Percentiles rank a stretch among this genome's conserved stretches.
Evolutionary conservation across 2,329 filamentous ascomycete species (phyloP).

Genomic region (Colletotrichum falcatum): DNA sequence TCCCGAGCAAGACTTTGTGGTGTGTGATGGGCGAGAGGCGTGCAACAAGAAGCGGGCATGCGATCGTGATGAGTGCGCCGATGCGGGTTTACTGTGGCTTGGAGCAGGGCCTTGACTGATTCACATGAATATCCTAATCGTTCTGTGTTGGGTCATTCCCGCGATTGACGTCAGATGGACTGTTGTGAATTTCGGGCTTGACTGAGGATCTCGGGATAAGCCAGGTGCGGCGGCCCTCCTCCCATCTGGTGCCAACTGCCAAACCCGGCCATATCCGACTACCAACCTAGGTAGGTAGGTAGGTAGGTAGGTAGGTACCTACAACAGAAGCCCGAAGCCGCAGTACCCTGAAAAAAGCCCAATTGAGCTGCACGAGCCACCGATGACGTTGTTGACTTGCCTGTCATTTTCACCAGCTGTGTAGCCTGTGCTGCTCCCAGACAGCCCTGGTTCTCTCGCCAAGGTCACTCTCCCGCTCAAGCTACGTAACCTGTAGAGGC

Average conservation of each 20-base stretch:
- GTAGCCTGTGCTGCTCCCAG: conserved; percentile 20
- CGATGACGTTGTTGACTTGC: conserved; percentile 43
- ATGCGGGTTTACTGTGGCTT: background rate
- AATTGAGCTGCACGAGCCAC: conserved; percentile 38
- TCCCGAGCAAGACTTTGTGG: background rate
- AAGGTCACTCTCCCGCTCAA: conserved; percentile 15
- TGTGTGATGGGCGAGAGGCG: background rate
- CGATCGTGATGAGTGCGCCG: background rate
- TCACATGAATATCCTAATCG: background rate
- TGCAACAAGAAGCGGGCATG: background rate
- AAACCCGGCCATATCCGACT: background rate
- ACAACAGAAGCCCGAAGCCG: background rate
- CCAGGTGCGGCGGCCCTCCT: background rate
- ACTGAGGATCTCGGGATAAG: background rate
- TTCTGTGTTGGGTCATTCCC: conserved; percentile 10
- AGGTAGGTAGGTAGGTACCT: too few relatives aligned
- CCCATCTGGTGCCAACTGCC: conserved; percentile 28
- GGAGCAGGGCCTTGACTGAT: conserved; percentile 7
- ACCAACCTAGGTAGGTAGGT: too few relatives aligned
- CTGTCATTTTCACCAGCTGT: conserved; percentile 16
- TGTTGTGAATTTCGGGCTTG: conserved; percentile 1
- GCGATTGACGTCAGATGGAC: conserved; percentile 37
- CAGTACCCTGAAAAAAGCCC: conserved; percentile 6
- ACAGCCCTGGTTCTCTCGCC: conserved; percentile 23
- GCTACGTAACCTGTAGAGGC: conserved; percentile 22